A percentile compares a stretch with the other conserved stretches of the same genome.
Conservation (phyloP, 305 asterid species). For the Plantago lanceolata region DNA sequence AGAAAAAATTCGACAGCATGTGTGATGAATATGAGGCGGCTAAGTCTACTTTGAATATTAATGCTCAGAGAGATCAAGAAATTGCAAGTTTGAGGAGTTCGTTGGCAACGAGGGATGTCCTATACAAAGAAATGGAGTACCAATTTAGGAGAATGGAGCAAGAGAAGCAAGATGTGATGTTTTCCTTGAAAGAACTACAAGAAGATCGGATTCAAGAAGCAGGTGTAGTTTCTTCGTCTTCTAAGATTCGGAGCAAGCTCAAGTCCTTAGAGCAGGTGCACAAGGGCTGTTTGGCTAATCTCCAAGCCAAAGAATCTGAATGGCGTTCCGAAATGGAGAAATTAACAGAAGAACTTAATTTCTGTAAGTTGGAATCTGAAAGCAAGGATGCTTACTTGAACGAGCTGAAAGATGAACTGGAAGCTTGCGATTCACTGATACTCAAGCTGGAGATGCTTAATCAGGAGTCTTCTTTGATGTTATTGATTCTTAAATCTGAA, state of each 20-base stretch:
- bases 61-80: slow-evolving; percentile 61
- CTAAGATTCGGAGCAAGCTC: slow-evolving; percentile 70
- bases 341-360: slow-evolving; percentile 33
- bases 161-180: slow-evolving; percentile 63
- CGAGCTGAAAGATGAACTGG: slow-evolving; percentile 48
- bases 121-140: slow-evolving; percentile 78
- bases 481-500: slow-evolving; percentile 53
- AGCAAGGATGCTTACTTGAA: slow-evolving; percentile 35
- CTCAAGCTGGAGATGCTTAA: slow-evolving; percentile 45
- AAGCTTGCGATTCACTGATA: slow-evolving; percentile 42
- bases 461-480: slow-evolving; percentile 46
- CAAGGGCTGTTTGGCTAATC: slow-evolving; percentile 36
- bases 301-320: slow-evolving; percentile 43
- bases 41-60: slow-evolving; percentile 43
- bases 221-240: slow-evolving; percentile 44
- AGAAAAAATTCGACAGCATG: slow-evolving; percentile 44
- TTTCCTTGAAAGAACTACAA: slow-evolving; percentile 61
- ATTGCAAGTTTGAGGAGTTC: slow-evolving; percentile 57
- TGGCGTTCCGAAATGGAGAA: slow-evolving; percentile 44
- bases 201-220: slow-evolving; percentile 68
- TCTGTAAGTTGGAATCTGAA: slow-evolving; percentile 33
- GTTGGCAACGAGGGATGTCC: slow-evolving; percentile 55
- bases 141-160: slow-evolving; percentile 61
- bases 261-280: slow-evolving; percentile 59
- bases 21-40: slow-evolving; percentile 68